Conservation (phyloP, 306 rosid species). For the Glycyrrhiza uralensis region DNA sequence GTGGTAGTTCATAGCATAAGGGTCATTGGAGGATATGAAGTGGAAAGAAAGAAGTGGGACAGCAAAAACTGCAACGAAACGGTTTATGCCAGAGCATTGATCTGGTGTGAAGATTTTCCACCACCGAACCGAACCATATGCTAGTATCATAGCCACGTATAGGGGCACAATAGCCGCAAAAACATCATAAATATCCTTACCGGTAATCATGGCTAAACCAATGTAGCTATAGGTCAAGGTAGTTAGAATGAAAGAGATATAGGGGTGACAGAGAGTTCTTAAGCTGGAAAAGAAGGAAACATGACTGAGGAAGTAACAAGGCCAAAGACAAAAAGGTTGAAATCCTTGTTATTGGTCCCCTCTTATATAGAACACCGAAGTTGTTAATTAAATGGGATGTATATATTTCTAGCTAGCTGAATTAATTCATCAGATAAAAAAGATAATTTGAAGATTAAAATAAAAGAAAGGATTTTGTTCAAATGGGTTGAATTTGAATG, state of each 20-base stretch:
- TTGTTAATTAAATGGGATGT: background rate
- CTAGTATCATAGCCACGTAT: slow-evolving; percentile 79
- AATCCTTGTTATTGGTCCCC: background rate
- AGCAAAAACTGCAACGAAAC: slow-evolving; percentile 78
- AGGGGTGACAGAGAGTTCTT: background rate
- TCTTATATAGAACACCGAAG: too few species aligned
- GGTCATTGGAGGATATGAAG: slow-evolving; percentile 74
- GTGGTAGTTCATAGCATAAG: slow-evolving; percentile 72
- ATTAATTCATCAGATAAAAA: background rate
- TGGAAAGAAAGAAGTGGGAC: slow-evolving; percentile 84
- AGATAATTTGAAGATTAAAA: background rate
- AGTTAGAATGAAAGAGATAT: background rate
- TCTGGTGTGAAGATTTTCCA: slow-evolving; percentile 86
- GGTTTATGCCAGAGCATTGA: slow-evolving; percentile 86
- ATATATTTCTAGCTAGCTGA: background rate
- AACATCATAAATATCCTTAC: slow-evolving; percentile 75
- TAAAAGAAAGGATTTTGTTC: background rate
- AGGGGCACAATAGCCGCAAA: slow-evolving; percentile 76
- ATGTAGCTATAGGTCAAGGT: background rate
- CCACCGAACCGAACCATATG: slow-evolving; percentile 80
- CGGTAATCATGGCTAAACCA: slow-evolving; percentile 53
- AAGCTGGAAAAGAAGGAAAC: slow-evolving; percentile 28
- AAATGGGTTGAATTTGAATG: slow-evolving; percentile 26
- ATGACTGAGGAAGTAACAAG: slow-evolving; percentile 9
- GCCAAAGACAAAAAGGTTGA: slow-evolving; percentile 24